A percentile compares a stretch with the other conserved stretches of the same genome.
phyloP scores from a whole-genome alignment of 257 asterid species.

The Vinca minor region DNA sequence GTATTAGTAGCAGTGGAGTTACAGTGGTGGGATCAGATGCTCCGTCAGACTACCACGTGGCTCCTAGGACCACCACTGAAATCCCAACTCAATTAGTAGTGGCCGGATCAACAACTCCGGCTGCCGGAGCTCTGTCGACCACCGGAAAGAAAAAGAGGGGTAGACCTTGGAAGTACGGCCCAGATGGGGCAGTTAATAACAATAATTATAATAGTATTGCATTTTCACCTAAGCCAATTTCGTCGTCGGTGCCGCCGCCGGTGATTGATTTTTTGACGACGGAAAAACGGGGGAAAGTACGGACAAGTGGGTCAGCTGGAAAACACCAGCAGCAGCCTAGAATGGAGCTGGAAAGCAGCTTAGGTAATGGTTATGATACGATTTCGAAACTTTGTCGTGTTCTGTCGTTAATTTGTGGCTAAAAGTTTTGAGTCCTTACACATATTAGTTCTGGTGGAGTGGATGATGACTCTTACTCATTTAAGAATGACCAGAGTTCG shows the following conservation, averaged over 20 bases:
- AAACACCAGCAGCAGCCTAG: slow-evolving; percentile 42
- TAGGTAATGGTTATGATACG: too few species aligned
- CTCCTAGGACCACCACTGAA: slow-evolving; percentile 61
- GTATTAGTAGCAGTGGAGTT: slow-evolving; percentile 56
- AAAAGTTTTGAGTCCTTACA: slow-evolving; percentile 15
- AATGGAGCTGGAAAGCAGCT: slow-evolving; percentile 39
- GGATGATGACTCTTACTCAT: too few species aligned
- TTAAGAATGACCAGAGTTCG: too few species aligned
- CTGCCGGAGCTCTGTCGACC: slow-evolving; percentile 12
- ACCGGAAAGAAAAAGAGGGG: slow-evolving; percentile 84
- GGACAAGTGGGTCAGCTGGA: slow-evolving; percentile 43
- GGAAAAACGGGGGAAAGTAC: slow-evolving; percentile 60
- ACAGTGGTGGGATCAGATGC: slow-evolving; percentile 93
- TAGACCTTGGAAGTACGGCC: slow-evolving; percentile 80
- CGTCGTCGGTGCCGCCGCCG: slow-evolving; percentile 81
- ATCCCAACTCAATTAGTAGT: slow-evolving; percentile 27
- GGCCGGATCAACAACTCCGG: slow-evolving; percentile 56
- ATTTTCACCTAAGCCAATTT: slow-evolving; percentile 79
- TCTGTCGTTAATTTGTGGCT: too few species aligned
- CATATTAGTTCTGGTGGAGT: slow-evolving; percentile 10
- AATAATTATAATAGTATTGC: too few species aligned
- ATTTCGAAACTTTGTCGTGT: neutral
- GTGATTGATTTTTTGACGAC: slow-evolving; percentile 84
- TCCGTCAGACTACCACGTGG: slow-evolving; percentile 76
- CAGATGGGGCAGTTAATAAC: slow-evolving; percentile 55